Base-by-base conservation (phyloP, 441 rosid genomes). In the Codiaeum variegatum region DNA sequence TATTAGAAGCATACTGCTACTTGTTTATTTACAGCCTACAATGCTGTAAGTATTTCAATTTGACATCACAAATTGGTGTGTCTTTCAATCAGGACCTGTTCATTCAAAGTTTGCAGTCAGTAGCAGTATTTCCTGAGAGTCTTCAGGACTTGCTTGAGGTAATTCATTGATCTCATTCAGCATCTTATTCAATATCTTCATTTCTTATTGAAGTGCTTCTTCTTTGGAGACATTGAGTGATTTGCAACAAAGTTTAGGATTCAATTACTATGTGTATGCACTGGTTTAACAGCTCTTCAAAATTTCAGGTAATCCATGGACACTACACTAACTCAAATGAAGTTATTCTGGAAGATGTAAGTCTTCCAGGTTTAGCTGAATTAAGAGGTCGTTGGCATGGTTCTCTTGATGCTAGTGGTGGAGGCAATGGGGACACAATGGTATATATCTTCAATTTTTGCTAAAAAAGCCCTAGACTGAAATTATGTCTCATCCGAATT, bases 341-440 rank as follows among this genome's bases (percentile, higher is more conserved):
- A 84, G 91, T 91, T 62, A 78, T 88, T 79, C 87, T 87, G 79
- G 97, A 93, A 80, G 97, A 89, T 75, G 59, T 84, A 73, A 87
- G 85, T 80, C 94, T 96, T 75, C 99, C 97, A 69, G 99, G 96
- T 83, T 87, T 96, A 76, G 92, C 96, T 76, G 99, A 96, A 83
- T 91, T 96, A 49, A 89, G 80, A 84, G 99, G 98, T 66, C 87
- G 78, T 61, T 96, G 99, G 98, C 97, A 80, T 82, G 97, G 97
- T 74, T 96, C 98, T 67, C 87, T 96, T 75, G 99, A 91, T 81
- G 98, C 99, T 71, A 93, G 97, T 78, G 99, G 99, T 73, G 99
- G 99, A 85, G 99, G 98, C 88, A 96, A 96, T 78, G 99, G 99
- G 63, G 99, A 96, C 81, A 96, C 98, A 21, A 88, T 88, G 93